These are phyloP conservation scores for Geotrichum restrictum DNA, from an alignment of 1,139 yeast species.

Conservation along the genomic window DNA sequence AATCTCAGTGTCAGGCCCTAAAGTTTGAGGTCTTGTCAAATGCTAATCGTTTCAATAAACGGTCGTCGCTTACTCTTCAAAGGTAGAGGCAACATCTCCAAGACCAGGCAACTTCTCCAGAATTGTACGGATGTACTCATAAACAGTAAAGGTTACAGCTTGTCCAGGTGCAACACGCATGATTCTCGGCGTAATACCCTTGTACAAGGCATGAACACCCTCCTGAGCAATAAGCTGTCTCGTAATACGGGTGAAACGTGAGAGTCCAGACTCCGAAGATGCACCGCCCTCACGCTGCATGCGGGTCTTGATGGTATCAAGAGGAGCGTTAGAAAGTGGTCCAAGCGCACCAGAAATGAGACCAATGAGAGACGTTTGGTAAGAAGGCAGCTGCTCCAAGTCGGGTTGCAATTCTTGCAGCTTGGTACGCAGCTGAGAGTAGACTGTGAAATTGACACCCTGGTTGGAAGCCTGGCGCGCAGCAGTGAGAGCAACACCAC, in stretches of 20 bases:
- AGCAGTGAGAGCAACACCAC: constrained; percentile 94
- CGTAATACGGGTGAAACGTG: constrained; percentile 77
- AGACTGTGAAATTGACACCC: constrained; percentile 96
- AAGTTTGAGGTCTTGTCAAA: no score
- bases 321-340: constrained; percentile 94
- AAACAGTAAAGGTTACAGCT: constrained; percentile 95
- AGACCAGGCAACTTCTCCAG: constrained; percentile 51
- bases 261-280: constrained; percentile 66
- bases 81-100: constrained; percentile 30
- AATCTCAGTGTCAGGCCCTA: no score
- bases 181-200: constrained; percentile 97
- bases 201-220: constrained; percentile 81
- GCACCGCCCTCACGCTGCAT: constrained; percentile 82
- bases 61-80: constrained; percentile 42
- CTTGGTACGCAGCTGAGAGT: constrained; percentile 73
- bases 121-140: constrained; percentile 75
- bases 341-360: constrained; percentile 94
- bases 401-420: constrained; percentile 62
- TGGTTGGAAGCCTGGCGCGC: constrained; percentile 98
- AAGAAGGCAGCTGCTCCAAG: constrained; percentile 64
- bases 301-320: constrained; percentile 95
- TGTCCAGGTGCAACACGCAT: constrained; percentile 99
- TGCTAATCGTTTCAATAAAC: no score
- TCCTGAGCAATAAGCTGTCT: constrained; percentile 80
- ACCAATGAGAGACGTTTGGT: constrained; percentile 93